phyloP scores from a whole-genome alignment of 176 grass and related monocot genomes.

The Microstegium vimineum region DNA sequence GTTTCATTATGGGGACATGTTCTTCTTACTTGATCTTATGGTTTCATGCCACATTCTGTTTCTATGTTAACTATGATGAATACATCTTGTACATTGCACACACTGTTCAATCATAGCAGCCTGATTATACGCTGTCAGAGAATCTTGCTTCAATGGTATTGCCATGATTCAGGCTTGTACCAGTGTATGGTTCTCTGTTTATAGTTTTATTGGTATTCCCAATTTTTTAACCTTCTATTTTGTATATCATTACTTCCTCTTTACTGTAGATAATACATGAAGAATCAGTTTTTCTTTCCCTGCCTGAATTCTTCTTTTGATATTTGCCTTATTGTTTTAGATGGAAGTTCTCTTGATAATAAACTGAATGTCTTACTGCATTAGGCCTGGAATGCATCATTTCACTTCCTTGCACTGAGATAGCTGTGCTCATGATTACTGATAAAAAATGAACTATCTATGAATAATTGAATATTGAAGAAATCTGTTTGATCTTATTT shows the following conservation, averaged over 20 bases:
- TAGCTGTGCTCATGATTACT: slow-evolving; percentile 9
- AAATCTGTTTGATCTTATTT: slow-evolving; percentile 26
- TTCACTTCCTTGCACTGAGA: not conserved
- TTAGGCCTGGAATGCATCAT: not conserved
- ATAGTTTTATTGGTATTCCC: not conserved
- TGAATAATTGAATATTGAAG: not conserved
- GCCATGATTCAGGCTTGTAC: not conserved
- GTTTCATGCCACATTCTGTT: not conserved
- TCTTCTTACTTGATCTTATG: not conserved
- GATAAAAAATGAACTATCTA: slow-evolving; percentile 22
- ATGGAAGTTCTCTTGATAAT: not conserved
- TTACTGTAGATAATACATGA: not conserved
- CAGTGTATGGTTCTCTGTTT: not conserved
- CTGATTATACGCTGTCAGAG: not conserved
- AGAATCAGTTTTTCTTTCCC: not conserved
- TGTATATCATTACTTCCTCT: not conserved
- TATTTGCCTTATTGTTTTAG: not conserved
- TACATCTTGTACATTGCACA: not conserved
- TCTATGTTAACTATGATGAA: not conserved
- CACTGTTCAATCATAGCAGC: not conserved
- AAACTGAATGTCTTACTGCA: not conserved
- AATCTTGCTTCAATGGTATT: not conserved
- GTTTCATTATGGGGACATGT: not conserved
- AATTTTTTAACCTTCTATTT: not conserved
- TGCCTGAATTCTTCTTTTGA: not conserved